These are phyloP conservation scores for Pistacia vera DNA, from an alignment of 345 rosid genomes.

Conservation along the genomic window DNA sequence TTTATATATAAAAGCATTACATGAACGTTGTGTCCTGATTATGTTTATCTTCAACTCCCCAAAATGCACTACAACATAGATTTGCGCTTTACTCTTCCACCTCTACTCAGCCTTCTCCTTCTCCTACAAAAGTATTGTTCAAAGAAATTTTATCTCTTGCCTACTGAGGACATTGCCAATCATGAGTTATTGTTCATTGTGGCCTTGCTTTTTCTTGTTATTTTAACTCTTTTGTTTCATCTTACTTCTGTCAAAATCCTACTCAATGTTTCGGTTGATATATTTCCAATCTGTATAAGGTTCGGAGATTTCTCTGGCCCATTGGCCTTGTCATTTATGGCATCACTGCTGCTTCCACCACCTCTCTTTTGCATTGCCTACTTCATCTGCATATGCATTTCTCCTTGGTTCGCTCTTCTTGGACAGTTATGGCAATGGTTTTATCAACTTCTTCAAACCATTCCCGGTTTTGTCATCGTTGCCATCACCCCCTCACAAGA, in stretches of 20 bases:
- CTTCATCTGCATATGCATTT: constrained; percentile 11
- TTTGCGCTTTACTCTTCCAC: background rate
- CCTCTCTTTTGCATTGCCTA: background rate
- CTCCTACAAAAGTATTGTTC: background rate
- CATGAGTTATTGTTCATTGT: background rate
- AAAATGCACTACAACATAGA: constrained; percentile 1
- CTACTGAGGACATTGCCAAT: background rate
- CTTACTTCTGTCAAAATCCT: constrained; percentile 5
- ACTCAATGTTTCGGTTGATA: background rate
- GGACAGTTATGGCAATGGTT: background rate
- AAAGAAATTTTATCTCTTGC: background rate
- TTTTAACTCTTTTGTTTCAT: background rate
- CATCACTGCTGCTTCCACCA: constrained; percentile 2
- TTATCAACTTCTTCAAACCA: constrained; percentile 8
- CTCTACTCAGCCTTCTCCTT: background rate
- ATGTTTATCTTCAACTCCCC: too few relatives aligned
- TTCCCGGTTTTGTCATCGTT: background rate
- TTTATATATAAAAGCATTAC: too few relatives aligned
- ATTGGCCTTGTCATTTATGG: background rate
- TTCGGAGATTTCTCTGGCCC: background rate
- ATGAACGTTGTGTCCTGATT: too few relatives aligned
- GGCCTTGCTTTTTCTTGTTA: background rate
- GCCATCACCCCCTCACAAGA: background rate
- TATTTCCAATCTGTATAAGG: background rate
- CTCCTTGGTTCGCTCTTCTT: background rate